Percentiles rank a stretch among this genome's conserved stretches.
phyloP scores from a whole-genome alignment of 1,284 basidiomycete genomes.

The Takashimella tepidaria region DNA sequence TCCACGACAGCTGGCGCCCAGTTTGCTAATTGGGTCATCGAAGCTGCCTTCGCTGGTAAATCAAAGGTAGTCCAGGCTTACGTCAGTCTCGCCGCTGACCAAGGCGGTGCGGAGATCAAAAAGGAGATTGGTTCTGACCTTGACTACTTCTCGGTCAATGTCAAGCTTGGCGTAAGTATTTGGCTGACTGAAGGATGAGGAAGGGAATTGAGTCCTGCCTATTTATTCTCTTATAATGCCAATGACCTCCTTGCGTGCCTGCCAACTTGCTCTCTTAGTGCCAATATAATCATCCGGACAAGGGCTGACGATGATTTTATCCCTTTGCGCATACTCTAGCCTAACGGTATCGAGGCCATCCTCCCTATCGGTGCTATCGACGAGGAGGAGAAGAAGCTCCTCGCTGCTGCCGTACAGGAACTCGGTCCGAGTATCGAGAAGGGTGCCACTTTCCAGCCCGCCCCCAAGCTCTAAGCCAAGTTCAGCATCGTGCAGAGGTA shows the following conservation, averaged over 20 bases:
- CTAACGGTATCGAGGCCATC: constrained; percentile 54
- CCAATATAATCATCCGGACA: too few species aligned
- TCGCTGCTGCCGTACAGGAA: constrained; percentile 52
- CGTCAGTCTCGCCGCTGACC: constrained; percentile 63
- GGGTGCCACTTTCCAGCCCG: constrained; percentile 44
- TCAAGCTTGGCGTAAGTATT: constrained; percentile 74
- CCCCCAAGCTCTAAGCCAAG: constrained; percentile 42
- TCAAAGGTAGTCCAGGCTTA: constrained; percentile 80
- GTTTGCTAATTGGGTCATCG: constrained; percentile 76
- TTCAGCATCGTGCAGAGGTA: background rate
- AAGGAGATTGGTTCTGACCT: constrained; percentile 52
- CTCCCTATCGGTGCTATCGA: constrained; percentile 52
- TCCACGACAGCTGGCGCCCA: constrained; percentile 63
- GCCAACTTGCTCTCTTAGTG: too few species aligned
- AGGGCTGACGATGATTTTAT: constrained; percentile 8
- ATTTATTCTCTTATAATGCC: too few species aligned
- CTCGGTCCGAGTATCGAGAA: constrained; percentile 54
- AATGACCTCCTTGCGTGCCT: too few species aligned
- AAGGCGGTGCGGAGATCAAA: constrained; percentile 46
- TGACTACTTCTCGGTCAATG: constrained; percentile 83
- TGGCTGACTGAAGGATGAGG: too few species aligned
- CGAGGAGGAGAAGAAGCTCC: constrained; percentile 50
- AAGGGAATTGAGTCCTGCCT: too few species aligned
- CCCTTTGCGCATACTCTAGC: too few species aligned
- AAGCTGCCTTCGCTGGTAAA: constrained; percentile 74